Evolutionary conservation across 2,329 filamentous ascomycete species (phyloP), one percentile per base, ranked within the genome.

Genomic region (Neobulgaria alba): DNA sequence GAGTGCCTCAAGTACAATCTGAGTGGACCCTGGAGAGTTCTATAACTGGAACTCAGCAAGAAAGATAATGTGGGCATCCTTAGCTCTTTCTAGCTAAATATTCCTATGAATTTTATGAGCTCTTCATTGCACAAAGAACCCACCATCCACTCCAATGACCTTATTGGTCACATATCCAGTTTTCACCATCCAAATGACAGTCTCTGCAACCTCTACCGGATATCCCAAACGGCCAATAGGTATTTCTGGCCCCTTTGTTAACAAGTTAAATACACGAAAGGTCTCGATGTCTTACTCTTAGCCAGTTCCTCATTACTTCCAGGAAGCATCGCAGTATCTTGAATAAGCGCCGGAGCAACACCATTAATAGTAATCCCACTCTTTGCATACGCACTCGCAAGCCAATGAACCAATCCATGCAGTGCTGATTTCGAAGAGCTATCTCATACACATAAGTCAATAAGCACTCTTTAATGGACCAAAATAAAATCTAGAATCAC

Each of bases 311-410:
- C 64, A 18, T 46, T 45, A 3, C 47, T 49, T 5, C 46, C 48
- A 5, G 63, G 61, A 42, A 71, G 47, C 65, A 71, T 69, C 5
- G 56, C 57, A 15, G 67, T 69, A n/a, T 61, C 58, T 38, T 65
- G 58, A 41, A 70, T 67, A 50, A 69, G 48, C 7, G 67, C 68
- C 5, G 68, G 67, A 19, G 67, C 68, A n/a, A 71, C 61, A 8
- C 63, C 67, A 51, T 71, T 70, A 2, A 68, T 62, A 7, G 67
- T 69, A 30, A 71, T 56, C 4, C 66, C 67, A 34, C 62, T 63
- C 46, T 57, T 63, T 3, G 62, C 63, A 53, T 69, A 66, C 21
- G 57, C 56, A 7, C 47, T 52, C 1, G 65, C 64, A 18, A 70
- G 50, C 63, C 65, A 70, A 54, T 69, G 66, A 33, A 70, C 53